phyloP scores from a whole-genome alignment of 1,284 basidiomycete genomes.

The Coniferiporia sulphurascens region DNA sequence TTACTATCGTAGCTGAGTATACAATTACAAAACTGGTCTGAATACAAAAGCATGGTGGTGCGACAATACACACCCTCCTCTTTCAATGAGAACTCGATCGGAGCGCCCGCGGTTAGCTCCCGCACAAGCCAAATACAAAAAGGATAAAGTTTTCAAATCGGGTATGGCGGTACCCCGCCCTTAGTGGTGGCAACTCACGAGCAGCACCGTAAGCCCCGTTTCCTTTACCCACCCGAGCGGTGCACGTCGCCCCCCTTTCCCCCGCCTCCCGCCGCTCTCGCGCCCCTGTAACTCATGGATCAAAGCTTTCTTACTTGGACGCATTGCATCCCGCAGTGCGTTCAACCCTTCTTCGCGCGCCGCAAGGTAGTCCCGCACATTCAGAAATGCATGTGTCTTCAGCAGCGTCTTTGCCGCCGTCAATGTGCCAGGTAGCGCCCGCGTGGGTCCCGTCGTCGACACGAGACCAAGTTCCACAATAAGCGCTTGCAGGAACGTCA shows the following conservation, averaged over 20 bases:
- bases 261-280: neutral
- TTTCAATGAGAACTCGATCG: no score
- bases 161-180: neutral
- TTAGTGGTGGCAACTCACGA: constrained; percentile 39
- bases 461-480: constrained; percentile 53
- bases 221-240: constrained; percentile 57
- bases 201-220: constrained; percentile 55
- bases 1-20: no score
- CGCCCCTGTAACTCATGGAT: constrained; percentile 47
- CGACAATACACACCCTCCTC: no score
- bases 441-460: constrained; percentile 29
- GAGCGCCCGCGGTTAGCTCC: no score
- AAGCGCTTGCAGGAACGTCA: constrained; percentile 46
- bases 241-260: constrained; percentile 39
- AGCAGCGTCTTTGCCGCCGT: constrained; percentile 57
- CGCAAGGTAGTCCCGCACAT: constrained; percentile 68
- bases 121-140: neutral
- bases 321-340: constrained; percentile 57
- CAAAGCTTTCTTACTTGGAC: constrained; percentile 54
- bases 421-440: constrained; percentile 48
- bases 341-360: constrained; percentile 55
- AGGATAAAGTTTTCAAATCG: no score
- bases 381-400: constrained; percentile 61
- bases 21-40: no score
- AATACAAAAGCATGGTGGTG: no score